Evolutionary conservation across 495 filamentous ascomycete genomes (phyloP).

Genomic region (Xylaria palmicola): DNA sequence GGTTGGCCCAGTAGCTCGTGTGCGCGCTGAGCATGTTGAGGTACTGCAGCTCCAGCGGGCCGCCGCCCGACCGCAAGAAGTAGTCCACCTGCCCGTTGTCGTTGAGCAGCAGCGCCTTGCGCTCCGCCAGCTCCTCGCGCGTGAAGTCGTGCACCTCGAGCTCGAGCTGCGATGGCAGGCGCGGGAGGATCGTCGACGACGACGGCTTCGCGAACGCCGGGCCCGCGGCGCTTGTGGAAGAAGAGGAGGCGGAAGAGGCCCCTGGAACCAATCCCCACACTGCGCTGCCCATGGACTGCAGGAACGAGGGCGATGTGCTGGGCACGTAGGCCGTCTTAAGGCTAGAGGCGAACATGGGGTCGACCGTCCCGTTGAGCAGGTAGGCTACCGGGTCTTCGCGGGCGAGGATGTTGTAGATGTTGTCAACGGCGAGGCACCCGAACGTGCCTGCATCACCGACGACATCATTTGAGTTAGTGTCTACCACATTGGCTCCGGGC

Average conservation of each 20-base stretch:
- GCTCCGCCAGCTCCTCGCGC: slow-evolving; percentile 88
- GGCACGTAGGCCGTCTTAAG: slow-evolving; percentile 79
- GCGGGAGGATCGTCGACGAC: too few relatives aligned
- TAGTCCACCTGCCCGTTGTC: slow-evolving; percentile 96
- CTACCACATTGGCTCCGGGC: slow-evolving; percentile 60
- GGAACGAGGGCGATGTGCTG: slow-evolving; percentile 63
- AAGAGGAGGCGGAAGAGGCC: slow-evolving; percentile 21
- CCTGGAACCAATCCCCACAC: slow-evolving; percentile 54
- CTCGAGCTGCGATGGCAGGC: slow-evolving; percentile 86
- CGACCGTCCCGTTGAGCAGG: slow-evolving; percentile 84
- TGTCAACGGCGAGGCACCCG: slow-evolving; percentile 90
- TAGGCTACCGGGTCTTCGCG: slow-evolving; percentile 77
- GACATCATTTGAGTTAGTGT: slow-evolving; percentile 62
- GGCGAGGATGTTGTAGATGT: slow-evolving; percentile 89
- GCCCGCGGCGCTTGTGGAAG: slow-evolving; percentile 19
- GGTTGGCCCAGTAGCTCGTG: slow-evolving; percentile 85
- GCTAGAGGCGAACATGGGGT: slow-evolving; percentile 71
- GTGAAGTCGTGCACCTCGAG: slow-evolving; percentile 95
- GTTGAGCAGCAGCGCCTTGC: slow-evolving; percentile 81
- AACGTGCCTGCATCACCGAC: slow-evolving; percentile 74
- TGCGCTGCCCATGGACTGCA: slow-evolving; percentile 63
- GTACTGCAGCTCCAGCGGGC: slow-evolving; percentile 90
- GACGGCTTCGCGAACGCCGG: slow-evolving; percentile 33
- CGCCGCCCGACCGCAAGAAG: slow-evolving; percentile 73
- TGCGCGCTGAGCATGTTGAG: slow-evolving; percentile 97